Evolutionary conservation across 352 stramenopile species (phyloP).

Genomic region (Pythium aristosporum): DNA sequence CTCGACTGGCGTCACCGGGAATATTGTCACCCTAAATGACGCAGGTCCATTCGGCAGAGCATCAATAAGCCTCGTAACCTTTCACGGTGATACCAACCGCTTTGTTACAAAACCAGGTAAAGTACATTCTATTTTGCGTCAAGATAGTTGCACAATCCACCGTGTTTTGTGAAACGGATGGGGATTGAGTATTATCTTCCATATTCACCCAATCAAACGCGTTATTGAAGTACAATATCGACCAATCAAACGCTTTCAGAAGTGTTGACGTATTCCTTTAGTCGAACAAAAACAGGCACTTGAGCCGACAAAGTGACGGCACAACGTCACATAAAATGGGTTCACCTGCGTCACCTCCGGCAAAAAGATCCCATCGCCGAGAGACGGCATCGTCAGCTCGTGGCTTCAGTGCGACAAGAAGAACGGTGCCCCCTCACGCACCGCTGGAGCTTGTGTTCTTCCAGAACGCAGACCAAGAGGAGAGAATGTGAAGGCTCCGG

Average conservation of each 20-base stretch:
- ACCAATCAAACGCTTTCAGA: slow-evolving; percentile 1
- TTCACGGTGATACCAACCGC: neutral
- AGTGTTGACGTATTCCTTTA: slow-evolving; percentile 14
- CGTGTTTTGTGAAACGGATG: slow-evolving; percentile 12
- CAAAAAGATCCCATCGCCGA: too few species aligned
- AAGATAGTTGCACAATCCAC: neutral
- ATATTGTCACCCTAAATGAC: neutral
- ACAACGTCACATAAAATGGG: slow-evolving; percentile 27
- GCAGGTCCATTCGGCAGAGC: neutral
- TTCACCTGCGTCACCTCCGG: slow-evolving; percentile 3
- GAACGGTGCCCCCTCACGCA: too few species aligned
- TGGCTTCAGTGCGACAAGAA: too few species aligned
- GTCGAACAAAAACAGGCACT: slow-evolving; percentile 8
- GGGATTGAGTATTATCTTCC: neutral
- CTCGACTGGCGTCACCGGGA: neutral
- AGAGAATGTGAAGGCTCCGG: too few species aligned
- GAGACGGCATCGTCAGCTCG: too few species aligned
- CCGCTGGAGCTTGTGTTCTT: too few species aligned
- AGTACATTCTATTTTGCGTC: too few species aligned
- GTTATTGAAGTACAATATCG: neutral
- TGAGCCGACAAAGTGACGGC: slow-evolving; percentile 21
- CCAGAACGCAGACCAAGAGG: too few species aligned
- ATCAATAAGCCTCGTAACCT: too few species aligned
- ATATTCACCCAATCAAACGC: slow-evolving; percentile 2
- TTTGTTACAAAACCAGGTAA: neutral